Conservation (phyloP, 352 stramenopile genomes). For the Globisporangium megalacanthum region DNA sequence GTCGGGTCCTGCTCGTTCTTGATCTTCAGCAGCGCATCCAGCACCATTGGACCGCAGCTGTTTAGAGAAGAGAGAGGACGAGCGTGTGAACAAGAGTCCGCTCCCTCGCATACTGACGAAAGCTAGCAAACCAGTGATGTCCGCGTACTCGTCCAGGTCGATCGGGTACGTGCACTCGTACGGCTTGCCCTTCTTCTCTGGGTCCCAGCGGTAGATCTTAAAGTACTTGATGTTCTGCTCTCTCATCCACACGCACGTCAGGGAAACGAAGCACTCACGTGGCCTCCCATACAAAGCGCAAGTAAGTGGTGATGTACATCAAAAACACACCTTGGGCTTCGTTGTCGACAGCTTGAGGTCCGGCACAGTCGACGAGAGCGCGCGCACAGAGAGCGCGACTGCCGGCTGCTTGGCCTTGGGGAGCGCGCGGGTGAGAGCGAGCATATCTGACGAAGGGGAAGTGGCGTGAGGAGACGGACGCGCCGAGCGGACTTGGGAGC, state of each 20-base stretch:
- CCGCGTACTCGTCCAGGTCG: slow-evolving; percentile 94
- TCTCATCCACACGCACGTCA: not conserved
- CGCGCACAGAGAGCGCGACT: slow-evolving; percentile 38
- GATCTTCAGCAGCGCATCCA: slow-evolving; percentile 99
- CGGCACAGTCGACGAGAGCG: slow-evolving; percentile 47
- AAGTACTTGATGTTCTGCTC: slow-evolving; percentile 96
- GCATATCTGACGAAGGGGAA: not conserved
- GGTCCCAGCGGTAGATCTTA: slow-evolving; percentile 99
- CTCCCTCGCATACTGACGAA: too few relatives aligned
- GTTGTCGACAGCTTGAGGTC: slow-evolving; percentile 70
- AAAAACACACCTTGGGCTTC: slow-evolving; percentile 65
- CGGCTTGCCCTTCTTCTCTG: slow-evolving; percentile 92
- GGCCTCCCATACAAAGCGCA: not conserved
- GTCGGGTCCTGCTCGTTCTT: slow-evolving; percentile 99
- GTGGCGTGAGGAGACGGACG: not conserved
- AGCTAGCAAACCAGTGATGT: too few relatives aligned
- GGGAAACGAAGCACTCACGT: not conserved
- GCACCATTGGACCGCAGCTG: slow-evolving; percentile 96
- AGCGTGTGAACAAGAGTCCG: not conserved
- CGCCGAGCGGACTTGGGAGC: not conserved
- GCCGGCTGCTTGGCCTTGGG: slow-evolving; percentile 27
- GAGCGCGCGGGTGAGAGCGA: slow-evolving; percentile 14
- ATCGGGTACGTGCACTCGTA: slow-evolving; percentile 96
- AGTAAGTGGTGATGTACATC: not conserved
- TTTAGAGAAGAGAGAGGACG: not conserved